Evolutionary conservation across 352 stramenopile genomes (phyloP).

Genomic region (Globisporangium echinulatum): DNA sequence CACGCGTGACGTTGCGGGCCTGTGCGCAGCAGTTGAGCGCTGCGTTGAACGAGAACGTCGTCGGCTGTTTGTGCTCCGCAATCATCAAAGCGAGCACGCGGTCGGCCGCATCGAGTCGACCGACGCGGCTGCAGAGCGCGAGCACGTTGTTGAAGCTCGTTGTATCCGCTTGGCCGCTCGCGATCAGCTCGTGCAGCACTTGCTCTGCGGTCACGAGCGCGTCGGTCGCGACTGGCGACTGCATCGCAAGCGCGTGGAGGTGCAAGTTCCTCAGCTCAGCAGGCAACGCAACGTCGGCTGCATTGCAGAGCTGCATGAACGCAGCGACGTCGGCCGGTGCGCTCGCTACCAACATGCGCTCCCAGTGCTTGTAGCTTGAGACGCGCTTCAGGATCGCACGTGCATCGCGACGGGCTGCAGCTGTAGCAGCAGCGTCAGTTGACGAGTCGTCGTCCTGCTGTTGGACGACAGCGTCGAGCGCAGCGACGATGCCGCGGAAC

Average conservation of each 20-base stretch:
- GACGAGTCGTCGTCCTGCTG: neutral
- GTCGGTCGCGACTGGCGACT: neutral
- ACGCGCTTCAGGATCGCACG: slow-evolving; percentile 2
- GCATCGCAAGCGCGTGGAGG: slow-evolving; percentile 4
- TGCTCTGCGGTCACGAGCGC: neutral
- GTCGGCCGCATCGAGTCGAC: slow-evolving; percentile 21
- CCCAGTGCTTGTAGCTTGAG: slow-evolving; percentile 11
- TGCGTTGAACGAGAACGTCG: slow-evolving; percentile 29
- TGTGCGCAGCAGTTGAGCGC: slow-evolving; percentile 39
- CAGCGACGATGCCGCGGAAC: neutral
- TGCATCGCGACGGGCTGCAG: neutral
- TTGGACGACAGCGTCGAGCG: neutral
- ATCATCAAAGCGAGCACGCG: slow-evolving; percentile 32
- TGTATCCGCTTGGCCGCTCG: slow-evolving; percentile 7
- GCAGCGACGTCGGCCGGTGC: slow-evolving; percentile 6
- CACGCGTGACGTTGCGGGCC: slow-evolving; percentile 19
- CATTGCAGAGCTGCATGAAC: slow-evolving; percentile 7
- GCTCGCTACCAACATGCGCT: slow-evolving; percentile 6
- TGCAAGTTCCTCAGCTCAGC: slow-evolving; percentile 13
- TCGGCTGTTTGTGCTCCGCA: neutral
- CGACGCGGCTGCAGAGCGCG: slow-evolving; percentile 26
- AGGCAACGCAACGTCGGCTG: neutral
- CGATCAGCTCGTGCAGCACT: slow-evolving; percentile 34
- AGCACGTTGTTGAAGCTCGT: slow-evolving; percentile 35
- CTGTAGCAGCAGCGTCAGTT: no score